Conservation (phyloP, 75 land plant genomes). For the Pinus taeda region DNA sequence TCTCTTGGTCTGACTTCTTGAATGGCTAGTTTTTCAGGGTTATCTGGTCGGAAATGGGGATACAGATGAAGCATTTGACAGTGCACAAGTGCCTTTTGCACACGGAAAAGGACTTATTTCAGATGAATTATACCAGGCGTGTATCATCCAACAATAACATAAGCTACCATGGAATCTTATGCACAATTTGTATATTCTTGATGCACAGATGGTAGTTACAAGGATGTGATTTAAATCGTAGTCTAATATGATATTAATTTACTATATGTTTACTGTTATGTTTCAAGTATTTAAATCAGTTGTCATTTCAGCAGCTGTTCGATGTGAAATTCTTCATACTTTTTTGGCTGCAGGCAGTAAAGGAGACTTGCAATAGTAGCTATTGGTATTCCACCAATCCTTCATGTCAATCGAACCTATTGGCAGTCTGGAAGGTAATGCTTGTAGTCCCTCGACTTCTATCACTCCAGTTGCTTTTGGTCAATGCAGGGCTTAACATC, state of each 20-base stretch:
- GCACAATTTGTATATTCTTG: background rate
- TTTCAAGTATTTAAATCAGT: background rate
- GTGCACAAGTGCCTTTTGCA: constrained; percentile 85
- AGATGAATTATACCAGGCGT: constrained; percentile 42
- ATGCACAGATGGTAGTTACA: background rate
- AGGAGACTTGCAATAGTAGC: constrained; percentile 24
- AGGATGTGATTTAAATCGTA: background rate
- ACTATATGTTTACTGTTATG: background rate
- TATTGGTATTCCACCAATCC: constrained; percentile 27
- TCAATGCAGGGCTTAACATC: background rate
- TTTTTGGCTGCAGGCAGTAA: constrained; percentile 14
- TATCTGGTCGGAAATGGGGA: constrained; percentile 90
- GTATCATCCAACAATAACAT: constrained; percentile 11
- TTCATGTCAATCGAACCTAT: constrained; percentile 13
- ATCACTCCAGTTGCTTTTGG: background rate
- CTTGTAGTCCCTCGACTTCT: background rate
- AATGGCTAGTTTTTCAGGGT: constrained; percentile 43
- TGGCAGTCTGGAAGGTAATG: constrained; percentile 11
- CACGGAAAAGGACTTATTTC: constrained; percentile 94
- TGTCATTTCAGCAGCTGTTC: background rate
- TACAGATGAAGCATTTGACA: constrained; percentile 61
- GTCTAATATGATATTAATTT: background rate
- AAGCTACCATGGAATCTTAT: background rate
- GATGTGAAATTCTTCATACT: background rate
- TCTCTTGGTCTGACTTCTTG: background rate